A percentile compares a stretch with the other conserved stretches of the same genome.
These are phyloP conservation scores for Blechomonas ayalai DNA, from an alignment of 208 protist species.

Conservation along the genomic window DNA sequence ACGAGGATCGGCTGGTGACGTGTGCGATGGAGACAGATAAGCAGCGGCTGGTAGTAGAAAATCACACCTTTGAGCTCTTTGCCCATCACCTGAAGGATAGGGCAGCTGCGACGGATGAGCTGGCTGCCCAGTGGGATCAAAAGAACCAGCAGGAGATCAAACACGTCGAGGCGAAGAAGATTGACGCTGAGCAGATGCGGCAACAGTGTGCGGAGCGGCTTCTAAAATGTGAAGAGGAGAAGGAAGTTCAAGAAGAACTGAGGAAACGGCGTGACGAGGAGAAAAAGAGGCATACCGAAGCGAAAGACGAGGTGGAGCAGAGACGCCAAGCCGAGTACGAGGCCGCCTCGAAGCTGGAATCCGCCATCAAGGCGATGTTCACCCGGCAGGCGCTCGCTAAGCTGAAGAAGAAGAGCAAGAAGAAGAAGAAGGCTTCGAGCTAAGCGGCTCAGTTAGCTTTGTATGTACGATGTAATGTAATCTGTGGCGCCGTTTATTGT, in stretches of 20 bases:
- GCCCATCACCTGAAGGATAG: slow-evolving; percentile 58
- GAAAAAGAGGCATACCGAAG: slow-evolving; percentile 16
- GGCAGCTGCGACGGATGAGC: slow-evolving; percentile 54
- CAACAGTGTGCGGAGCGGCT: slow-evolving; percentile 71
- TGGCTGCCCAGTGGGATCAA: slow-evolving; percentile 65
- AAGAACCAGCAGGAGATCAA: slow-evolving; percentile 79
- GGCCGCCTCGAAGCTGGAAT: slow-evolving; percentile 70
- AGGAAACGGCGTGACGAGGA: slow-evolving; percentile 43
- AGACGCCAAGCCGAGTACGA: slow-evolving; percentile 41
- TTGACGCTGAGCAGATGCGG: slow-evolving; percentile 76
- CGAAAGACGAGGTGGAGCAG: slow-evolving; percentile 22
- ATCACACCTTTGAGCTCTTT: slow-evolving; percentile 49
- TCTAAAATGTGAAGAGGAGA: slow-evolving; percentile 40
- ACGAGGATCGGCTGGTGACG: slow-evolving; percentile 39
- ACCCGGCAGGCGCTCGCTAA: slow-evolving; percentile 57
- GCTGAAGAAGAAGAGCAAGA: slow-evolving; percentile 72
- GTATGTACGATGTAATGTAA: background rate
- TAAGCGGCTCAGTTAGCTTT: background rate
- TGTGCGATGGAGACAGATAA: slow-evolving; percentile 19
- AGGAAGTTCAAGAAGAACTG: slow-evolving; percentile 32
- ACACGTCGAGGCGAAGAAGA: slow-evolving; percentile 59
- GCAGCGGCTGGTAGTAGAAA: slow-evolving; percentile 35
- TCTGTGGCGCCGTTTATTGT: too few species aligned
- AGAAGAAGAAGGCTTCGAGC: slow-evolving; percentile 35
- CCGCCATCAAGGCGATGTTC: slow-evolving; percentile 76